Evolutionary conservation across 768 basidiomycete genomes (phyloP).

Genomic region (Chalciporus piperatus): DNA sequence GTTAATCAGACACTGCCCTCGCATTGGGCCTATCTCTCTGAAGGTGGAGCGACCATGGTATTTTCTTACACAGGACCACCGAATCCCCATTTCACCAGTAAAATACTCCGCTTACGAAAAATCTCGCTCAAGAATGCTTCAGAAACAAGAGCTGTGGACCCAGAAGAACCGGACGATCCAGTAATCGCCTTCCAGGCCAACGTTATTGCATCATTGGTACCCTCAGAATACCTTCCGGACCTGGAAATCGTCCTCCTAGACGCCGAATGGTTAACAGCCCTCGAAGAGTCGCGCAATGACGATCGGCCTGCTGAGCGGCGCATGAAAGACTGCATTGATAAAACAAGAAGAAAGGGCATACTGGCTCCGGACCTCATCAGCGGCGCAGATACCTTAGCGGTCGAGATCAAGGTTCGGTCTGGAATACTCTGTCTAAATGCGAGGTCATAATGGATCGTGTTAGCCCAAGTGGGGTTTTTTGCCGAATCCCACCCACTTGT

Average conservation of each 20-base stretch:
- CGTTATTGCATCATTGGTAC: slow-evolving; percentile 66
- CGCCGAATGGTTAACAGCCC: slow-evolving; percentile 54
- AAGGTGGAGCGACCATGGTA: slow-evolving; percentile 91
- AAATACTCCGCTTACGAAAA: slow-evolving; percentile 79
- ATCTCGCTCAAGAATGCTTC: slow-evolving; percentile 14
- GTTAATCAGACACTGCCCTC: slow-evolving; percentile 31
- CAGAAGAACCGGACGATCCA: slow-evolving; percentile 38
- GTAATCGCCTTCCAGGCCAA: slow-evolving; percentile 56
- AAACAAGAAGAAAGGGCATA: slow-evolving; percentile 51
- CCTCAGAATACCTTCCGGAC: slow-evolving; percentile 54
- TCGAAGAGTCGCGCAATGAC: slow-evolving; percentile 46
- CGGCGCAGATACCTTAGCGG: slow-evolving; percentile 52
- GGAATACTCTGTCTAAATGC: neutral
- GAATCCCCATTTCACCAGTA: slow-evolving; percentile 53
- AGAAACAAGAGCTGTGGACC: slow-evolving; percentile 26
- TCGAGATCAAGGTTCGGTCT: slow-evolving; percentile 85
- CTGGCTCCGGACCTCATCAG: slow-evolving; percentile 82
- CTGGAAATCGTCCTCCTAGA: slow-evolving; percentile 48
- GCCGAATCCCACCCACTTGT: slow-evolving; percentile 60
- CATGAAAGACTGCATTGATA: slow-evolving; percentile 57
- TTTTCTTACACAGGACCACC: slow-evolving; percentile 71
- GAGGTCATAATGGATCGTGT: slow-evolving; percentile 2
- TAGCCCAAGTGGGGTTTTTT: slow-evolving; percentile 99
- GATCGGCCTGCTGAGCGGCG: slow-evolving; percentile 58
- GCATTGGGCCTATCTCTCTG: slow-evolving; percentile 84